A percentile compares a stretch with the other conserved stretches of the same genome.
Conservation (phyloP, 768 basidiomycete species). For the Auriscalpium vulgare region DNA sequence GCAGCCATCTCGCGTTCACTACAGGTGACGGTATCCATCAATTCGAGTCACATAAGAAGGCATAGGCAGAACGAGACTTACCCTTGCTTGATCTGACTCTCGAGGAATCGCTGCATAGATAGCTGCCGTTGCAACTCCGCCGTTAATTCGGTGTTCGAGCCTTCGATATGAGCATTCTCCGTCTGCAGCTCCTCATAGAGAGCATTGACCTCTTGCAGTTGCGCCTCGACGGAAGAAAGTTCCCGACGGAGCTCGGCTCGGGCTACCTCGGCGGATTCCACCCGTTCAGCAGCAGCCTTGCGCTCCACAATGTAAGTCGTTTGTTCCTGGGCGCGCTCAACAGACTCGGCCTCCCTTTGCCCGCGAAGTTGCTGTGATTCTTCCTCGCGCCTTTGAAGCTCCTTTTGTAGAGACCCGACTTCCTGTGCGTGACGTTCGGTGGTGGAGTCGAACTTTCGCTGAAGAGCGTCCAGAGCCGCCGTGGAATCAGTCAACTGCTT, state of each 20-base stretch:
- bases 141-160: conserved; percentile 48
- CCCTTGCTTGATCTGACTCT: conserved; percentile 60
- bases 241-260: conserved; percentile 28
- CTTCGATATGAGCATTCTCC: conserved; percentile 46
- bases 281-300: conserved; percentile 1
- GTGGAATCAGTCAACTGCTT: conserved; percentile 5
- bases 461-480: conserved; percentile 25
- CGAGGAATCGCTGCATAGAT: conserved; percentile 54
- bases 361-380: conserved; percentile 5
- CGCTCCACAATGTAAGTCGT: conserved; percentile 15
- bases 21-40: background rate
- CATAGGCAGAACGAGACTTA: conserved; percentile 19
- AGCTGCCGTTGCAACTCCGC: conserved; percentile 59
- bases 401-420: conserved; percentile 8
- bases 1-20: conserved; percentile 41
- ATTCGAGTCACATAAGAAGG: no score
- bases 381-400: conserved; percentile 6
- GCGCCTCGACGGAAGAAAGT: conserved; percentile 27
- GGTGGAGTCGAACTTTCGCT: conserved; percentile 16
- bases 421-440: conserved; percentile 16
- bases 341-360: conserved; percentile 8
- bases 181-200: conserved; percentile 33
- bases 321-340: background rate
- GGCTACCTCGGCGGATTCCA: background rate
- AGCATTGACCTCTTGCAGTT: conserved; percentile 32